Conservation (phyloP, 1,139 yeast species). For the Magnusiomyces ingens region DNA sequence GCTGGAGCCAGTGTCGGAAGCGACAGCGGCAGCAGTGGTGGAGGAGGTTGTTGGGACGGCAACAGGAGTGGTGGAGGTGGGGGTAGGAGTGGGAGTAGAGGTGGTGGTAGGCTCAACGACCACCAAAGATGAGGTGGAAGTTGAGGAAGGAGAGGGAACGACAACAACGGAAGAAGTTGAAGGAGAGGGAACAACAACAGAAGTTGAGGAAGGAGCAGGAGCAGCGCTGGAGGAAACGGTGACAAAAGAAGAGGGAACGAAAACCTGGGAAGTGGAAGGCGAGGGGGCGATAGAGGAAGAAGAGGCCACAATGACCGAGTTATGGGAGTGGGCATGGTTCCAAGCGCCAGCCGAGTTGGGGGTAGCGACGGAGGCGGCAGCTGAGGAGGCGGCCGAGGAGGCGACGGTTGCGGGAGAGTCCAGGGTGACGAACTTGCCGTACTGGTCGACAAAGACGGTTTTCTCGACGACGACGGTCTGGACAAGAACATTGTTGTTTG, state of each 20-base stretch:
- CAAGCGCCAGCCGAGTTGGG: neutral
- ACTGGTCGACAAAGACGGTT: conserved; percentile 15
- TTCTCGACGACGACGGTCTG: conserved; percentile 5
- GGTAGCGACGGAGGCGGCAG: neutral
- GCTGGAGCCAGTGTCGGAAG: conserved; percentile 8
- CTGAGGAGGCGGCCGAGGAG: conserved; percentile 7
- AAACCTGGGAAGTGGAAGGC: neutral
- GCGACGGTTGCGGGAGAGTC: conserved; percentile 7
- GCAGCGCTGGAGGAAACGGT: conserved; percentile 6
- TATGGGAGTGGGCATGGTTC: neutral
- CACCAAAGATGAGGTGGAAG: conserved; percentile 7
- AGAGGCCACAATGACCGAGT: neutral
- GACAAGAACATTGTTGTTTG: neutral
- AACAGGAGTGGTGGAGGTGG: conserved; percentile 10
- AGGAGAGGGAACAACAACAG: neutral
- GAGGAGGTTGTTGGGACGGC: conserved; percentile 16
- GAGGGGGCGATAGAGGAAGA: neutral
- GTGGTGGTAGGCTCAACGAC: conserved; percentile 13
- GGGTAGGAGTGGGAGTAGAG: conserved; percentile 12
- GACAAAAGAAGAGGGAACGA: neutral
- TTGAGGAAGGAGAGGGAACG: conserved; percentile 9
- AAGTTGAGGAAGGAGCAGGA: conserved; percentile 5
- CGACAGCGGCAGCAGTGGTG: conserved; percentile 13
- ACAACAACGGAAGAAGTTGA: conserved; percentile 8
- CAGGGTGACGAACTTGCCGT: conserved; percentile 10